Base-by-base conservation (phyloP, 805 yeast genomes). In the Schwanniomyces pseudopolymorphus region DNA sequence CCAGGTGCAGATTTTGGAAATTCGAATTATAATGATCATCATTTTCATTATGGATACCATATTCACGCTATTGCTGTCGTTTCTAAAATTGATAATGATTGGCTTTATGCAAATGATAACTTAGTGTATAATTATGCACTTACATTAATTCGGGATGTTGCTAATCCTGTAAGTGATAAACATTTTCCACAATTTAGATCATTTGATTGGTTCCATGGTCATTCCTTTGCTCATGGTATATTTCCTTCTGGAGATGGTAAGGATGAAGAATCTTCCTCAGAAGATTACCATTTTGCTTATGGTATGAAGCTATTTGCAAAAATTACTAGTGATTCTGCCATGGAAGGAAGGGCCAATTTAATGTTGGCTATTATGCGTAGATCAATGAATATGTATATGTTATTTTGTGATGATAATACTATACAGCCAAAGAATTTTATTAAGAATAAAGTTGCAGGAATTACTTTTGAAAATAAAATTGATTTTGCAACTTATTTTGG, bases 401-500 rank as follows among this genome's bases (percentile, higher is more conserved):
- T 84, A 26, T 78, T 72, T 54, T 55, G 71, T 5, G 73, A 78
- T 53, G 76, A 76, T 56, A 85, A 84, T 60, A 66, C 65, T 4
- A 71, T 79, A 13, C 80, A 80, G 62, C 89, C 89, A 7, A 48
- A 68, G 10, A 62, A 69, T n/a, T 75, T 83, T 49, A 77, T 81
- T 44, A 67, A 66, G 19, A 85, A 86, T 61, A 84, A 79, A 57
- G 90, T 85, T 6, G 79, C 88, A 9, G 94, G 92, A 27, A 86
- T 86, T 20, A 54, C 81, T 27, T 86, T 84, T 64, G 91, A 86
- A 54, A 85, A 85, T 62, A 85, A 85, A 57, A 60, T 83, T 39
- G 90, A 84, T 55, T 86, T 79, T 59, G 79, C 90, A 0, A 86
- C 92, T 0, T 86, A 83, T 61, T 86, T 86, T 59, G 91, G 91